Evolutionary conservation across 192 early-diverging fungal genomes (phyloP).

Genomic region (Entomortierella parvispora): DNA sequence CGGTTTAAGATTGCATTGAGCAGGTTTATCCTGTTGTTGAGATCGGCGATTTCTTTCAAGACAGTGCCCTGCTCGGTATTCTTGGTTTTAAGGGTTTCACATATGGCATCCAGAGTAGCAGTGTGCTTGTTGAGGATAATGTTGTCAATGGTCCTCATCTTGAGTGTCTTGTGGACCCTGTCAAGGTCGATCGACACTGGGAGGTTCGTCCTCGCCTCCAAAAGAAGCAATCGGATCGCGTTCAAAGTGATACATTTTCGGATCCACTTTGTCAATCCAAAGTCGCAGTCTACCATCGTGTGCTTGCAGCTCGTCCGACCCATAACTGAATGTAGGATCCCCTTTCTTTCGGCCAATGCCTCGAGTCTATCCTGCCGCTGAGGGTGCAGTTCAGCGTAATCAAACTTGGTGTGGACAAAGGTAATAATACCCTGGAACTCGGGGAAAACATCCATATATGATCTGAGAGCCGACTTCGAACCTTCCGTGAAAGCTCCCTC

Average conservation of each 20-base stretch:
- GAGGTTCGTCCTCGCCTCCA: not conserved
- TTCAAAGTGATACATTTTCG: constrained; percentile 22
- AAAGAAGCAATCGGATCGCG: constrained; percentile 8
- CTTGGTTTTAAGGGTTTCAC: not conserved
- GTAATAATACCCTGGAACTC: constrained; percentile 22
- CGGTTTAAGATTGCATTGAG: not conserved
- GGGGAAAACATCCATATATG: constrained; percentile 15
- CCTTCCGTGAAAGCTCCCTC: constrained; percentile 2
- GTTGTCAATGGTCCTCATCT: constrained; percentile 18
- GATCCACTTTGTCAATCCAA: constrained; percentile 6
- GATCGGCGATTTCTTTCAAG: not conserved
- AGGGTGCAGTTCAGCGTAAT: constrained; percentile 19
- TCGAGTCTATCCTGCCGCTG: not conserved
- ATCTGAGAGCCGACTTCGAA: constrained; percentile 1
- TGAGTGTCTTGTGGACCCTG: constrained; percentile 3
- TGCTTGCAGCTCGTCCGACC: not conserved
- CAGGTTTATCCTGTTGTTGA: not conserved
- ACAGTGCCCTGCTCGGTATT: not conserved
- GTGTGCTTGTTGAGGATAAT: constrained; percentile 5
- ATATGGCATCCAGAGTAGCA: not conserved
- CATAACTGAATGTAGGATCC: constrained; percentile 2
- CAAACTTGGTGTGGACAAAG: constrained; percentile 23
- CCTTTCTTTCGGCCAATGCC: not conserved
- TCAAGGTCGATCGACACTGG: not conserved
- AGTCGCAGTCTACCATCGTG: constrained; percentile 18